A percentile compares a stretch with the other conserved stretches of the same genome.
phyloP scores from a whole-genome alignment of 164 flowering plant genomes.

The Nelumbo lutea region DNA sequence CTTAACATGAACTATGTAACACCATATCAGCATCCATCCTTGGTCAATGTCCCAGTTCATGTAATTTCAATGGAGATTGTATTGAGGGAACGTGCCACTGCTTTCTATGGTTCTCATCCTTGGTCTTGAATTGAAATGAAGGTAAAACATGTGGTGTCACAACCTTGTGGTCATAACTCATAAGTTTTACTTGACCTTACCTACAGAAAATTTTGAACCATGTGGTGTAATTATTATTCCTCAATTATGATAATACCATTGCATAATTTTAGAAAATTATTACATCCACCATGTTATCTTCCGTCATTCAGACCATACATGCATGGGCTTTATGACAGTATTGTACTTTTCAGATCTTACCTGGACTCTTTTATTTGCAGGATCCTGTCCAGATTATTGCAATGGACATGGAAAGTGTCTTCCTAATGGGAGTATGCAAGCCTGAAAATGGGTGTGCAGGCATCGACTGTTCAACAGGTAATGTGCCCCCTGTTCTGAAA shows the following conservation, averaged over 20 bases:
- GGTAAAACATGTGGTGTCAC: neutral
- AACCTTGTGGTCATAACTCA: neutral
- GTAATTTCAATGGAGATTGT: slow-evolving; percentile 88
- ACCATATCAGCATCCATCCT: slow-evolving; percentile 27
- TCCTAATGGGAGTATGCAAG: slow-evolving; percentile 60
- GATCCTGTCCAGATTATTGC: slow-evolving; percentile 74
- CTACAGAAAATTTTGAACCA: neutral
- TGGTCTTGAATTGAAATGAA: neutral
- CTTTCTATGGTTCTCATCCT: slow-evolving; percentile 60
- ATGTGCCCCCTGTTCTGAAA: neutral
- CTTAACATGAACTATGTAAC: slow-evolving; percentile 83
- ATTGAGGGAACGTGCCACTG: slow-evolving; percentile 76
- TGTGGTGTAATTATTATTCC: neutral
- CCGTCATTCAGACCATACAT: neutral
- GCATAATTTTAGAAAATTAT: too few species aligned
- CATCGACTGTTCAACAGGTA: slow-evolving; percentile 97
- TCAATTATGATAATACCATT: too few species aligned
- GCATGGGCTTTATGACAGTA: neutral
- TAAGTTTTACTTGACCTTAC: neutral
- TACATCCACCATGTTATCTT: neutral
- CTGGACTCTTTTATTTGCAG: slow-evolving; percentile 34
- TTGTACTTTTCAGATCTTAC: neutral
- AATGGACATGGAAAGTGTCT: slow-evolving; percentile 79
- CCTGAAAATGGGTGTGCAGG: slow-evolving; percentile 82
- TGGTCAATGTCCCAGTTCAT: slow-evolving; percentile 74